Evolutionary conservation across 2,329 filamentous ascomycete species (phyloP).

Genomic region (Clarireedia hainanense): DNA sequence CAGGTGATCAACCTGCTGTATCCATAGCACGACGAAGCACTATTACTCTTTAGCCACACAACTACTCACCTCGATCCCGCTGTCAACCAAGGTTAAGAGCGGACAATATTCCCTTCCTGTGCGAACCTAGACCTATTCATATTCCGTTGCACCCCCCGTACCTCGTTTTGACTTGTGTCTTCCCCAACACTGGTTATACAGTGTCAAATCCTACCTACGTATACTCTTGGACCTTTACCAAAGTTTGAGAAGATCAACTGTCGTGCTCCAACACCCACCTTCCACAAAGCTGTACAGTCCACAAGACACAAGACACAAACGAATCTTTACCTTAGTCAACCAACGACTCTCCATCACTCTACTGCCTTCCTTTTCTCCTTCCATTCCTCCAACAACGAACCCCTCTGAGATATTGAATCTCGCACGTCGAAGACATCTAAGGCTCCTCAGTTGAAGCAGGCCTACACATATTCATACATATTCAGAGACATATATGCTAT

Average conservation of each 20-base stretch:
- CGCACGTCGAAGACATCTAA: no score
- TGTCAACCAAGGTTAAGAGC: no score
- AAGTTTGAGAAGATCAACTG: constrained; percentile 9
- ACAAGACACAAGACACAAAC: not conserved
- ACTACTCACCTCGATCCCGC: no score
- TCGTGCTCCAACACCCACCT: constrained; percentile 1
- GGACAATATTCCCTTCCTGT: not conserved
- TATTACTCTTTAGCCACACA: no score
- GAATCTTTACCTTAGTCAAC: not conserved
- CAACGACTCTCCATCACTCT: not conserved
- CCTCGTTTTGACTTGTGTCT: not conserved
- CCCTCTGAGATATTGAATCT: not conserved
- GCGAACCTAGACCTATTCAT: no score
- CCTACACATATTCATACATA: no score
- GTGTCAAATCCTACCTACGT: not conserved
- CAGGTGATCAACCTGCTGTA: no score
- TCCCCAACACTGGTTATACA: not conserved
- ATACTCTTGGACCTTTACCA: not conserved
- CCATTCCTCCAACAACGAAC: not conserved
- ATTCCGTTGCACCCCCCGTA: no score
- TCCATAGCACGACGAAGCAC: no score
- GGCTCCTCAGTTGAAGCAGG: no score
- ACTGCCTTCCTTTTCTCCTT: not conserved
- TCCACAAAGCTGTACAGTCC: constrained; percentile 1
- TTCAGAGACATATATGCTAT: not conserved